These are phyloP conservation scores for Lentinula lateritia DNA, from an alignment of 768 basidiomycete genomes.

Conservation along the genomic window DNA sequence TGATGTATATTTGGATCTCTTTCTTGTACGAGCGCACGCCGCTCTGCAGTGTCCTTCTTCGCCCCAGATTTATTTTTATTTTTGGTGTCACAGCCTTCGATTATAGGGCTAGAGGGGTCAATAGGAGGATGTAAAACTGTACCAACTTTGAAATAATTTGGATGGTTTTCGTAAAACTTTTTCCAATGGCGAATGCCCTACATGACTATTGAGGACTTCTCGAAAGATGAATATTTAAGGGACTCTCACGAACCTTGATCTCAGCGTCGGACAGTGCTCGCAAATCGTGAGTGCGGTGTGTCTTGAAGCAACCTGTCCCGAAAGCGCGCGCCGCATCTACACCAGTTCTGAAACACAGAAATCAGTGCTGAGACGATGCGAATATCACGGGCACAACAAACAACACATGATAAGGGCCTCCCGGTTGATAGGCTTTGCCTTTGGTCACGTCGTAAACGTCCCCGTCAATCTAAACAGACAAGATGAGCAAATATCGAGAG, in stretches of 20 bases:
- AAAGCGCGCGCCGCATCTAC: conserved; percentile 89
- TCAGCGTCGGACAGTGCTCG: conserved; percentile 75
- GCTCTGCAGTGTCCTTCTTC: conserved; percentile 21
- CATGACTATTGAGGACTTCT: background rate
- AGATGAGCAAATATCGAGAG: conserved; percentile 1
- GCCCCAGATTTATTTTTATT: conserved; percentile 32
- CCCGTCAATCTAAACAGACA: conserved; percentile 67
- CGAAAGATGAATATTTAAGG: background rate
- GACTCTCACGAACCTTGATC: conserved; percentile 45
- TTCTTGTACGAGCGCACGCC: conserved; percentile 6
- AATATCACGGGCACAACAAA: conserved; percentile 24
- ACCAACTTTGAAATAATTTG: conserved; percentile 75
- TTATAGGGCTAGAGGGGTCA: conserved; percentile 70
- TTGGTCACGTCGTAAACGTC: conserved; percentile 91
- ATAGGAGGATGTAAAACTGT: conserved; percentile 71
- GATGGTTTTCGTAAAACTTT: conserved; percentile 78
- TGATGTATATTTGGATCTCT: conserved; percentile 13
- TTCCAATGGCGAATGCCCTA: conserved; percentile 88
- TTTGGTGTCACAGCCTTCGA: conserved; percentile 67
- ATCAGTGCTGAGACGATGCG: conserved; percentile 15
- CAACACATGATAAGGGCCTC: conserved; percentile 78
- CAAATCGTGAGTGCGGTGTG: conserved; percentile 87
- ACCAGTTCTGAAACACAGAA: conserved; percentile 51
- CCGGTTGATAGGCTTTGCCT: conserved; percentile 78
- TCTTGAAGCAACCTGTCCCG: conserved; percentile 89